Percentiles rank a stretch among this genome's conserved stretches.
These are phyloP conservation scores for Lactarius psammicola DNA, from an alignment of 768 basidiomycete genomes.

Conservation along the genomic window DNA sequence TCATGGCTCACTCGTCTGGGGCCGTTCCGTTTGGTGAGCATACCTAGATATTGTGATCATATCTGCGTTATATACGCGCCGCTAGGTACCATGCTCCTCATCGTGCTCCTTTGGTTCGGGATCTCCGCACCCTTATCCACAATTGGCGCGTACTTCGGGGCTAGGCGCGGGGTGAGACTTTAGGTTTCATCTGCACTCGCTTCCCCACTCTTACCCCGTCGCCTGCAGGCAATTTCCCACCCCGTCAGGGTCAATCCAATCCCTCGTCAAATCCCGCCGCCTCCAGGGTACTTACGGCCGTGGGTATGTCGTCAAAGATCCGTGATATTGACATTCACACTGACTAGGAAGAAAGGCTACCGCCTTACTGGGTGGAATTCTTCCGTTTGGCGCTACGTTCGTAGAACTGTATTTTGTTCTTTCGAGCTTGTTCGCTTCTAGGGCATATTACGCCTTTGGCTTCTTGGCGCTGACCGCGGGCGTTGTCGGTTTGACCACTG, in stretches of 20 bases:
- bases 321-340: background rate
- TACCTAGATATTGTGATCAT: background rate
- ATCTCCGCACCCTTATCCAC: conserved; percentile 89
- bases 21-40: conserved; percentile 88
- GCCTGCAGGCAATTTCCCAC: conserved; percentile 60
- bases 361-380: conserved; percentile 80
- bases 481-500: conserved; percentile 82
- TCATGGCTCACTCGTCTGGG: conserved; percentile 83
- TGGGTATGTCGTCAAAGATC: conserved; percentile 52
- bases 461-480: conserved; percentile 86
- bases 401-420: conserved; percentile 93
- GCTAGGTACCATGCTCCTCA: conserved; percentile 77
- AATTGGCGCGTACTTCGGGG: conserved; percentile 82
- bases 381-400: conserved; percentile 94
- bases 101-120: conserved; percentile 87
- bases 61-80: background rate
- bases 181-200: background rate
- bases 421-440: conserved; percentile 86
- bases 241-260: conserved; percentile 91
- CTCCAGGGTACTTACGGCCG: conserved; percentile 78
- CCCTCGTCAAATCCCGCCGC: conserved; percentile 92
- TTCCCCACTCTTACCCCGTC: conserved; percentile 19
- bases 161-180: conserved; percentile 74
- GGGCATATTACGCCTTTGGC: conserved; percentile 95
- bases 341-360: conserved; percentile 45